Evolutionary conservation across 2,329 filamentous ascomycete genomes (phyloP), one percentile per base, ranked within the genome.

Genomic region (Kalaharituber pfeilii): DNA sequence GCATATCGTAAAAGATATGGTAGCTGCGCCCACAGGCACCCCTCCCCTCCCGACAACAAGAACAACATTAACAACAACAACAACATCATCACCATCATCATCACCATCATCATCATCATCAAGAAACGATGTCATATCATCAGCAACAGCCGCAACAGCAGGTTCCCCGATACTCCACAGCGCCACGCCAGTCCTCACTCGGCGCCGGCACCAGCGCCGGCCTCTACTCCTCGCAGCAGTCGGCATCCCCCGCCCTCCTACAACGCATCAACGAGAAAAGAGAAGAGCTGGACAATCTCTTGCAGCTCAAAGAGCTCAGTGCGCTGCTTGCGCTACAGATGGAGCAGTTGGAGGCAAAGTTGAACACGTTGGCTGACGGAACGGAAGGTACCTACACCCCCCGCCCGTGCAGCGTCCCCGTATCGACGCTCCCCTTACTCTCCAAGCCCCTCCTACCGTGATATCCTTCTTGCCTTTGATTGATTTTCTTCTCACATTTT

Each of bases 181-280:
- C 70, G 84, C 63, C 81, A 82, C 55, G 77, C 80, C n/a, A n/a
- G 62, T 71, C 76, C 30, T 79, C 78, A 62, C 68, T 70, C 47
- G 70, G 72, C 2, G 68, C 71, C n/a, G n/a, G n/a, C 24, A 71
- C 67, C 57, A 9, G 13, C 2, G 11, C 15, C 20, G 42, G 42
- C 5, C 15, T 47, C 15, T 25, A 20, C 42, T 25, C 65, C 63
- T 69, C 62, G 26, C 71, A 73, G 51, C 66, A 68, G 3, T 75
- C 78, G 49, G 81, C 85, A 67, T 84, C 84, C 1, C 78, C 83
- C 1, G 77, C 79, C 25, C 72, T 91, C 15, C 70, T 84, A 52
- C 78, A 82, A 45, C 81, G 85, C 59, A 86, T 93, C 66, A 80
- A 84, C 59, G 85, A 91, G 70, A 93, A 93, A 73, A 86, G 84